Base-by-base conservation (phyloP, 192 early-diverging fungal genomes). In the Gigaspora rosea region DNA sequence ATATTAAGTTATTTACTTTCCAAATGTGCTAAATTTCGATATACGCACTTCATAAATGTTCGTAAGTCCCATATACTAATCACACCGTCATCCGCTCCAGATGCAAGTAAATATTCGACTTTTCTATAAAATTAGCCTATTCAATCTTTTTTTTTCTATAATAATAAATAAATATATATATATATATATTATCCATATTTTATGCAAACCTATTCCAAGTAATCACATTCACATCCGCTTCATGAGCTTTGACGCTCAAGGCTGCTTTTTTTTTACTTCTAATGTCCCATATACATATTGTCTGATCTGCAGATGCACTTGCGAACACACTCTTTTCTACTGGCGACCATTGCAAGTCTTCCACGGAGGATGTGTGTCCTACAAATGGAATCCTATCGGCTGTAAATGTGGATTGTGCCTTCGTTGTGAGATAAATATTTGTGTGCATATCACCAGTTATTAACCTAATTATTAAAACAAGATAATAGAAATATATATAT, bases 281-380 rank as follows among this genome's bases (percentile, higher is more conserved):
- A 10, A 90, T 90, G 85, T 99, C 97, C 96, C 97, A 99, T 75
- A 99, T 93, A 76, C 91, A 90, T 75, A 99, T 90, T 0, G 96
- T 95, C 79, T 94, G 88, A 84, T 99, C 97, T 3, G 93, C 92
- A 0, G 93, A 95, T 78, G 93, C 92, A 9, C 94, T 92, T 2
- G 95, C 96, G 91, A 99, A 99, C 15, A 98, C 96, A 33, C 87
- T 91, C 20, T 88, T 87, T 77, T 97, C 94, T 2, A 89, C 86
- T 27, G 95, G 95, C 7, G 96, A 96, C 97, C 97, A 99, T 88
- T 99, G 97, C 64, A 99, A 74, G 81, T 99, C 97, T 81, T 99
- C 97, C 27, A 98, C 92, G 18, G 92, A 95, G 8, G 88, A 89
- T 50, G 83, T 88, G 81, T 99, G 96, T 54, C 94, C 97, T 49